A percentile compares a stretch with the other conserved stretches of the same genome.
phyloP scores from a whole-genome alignment of 345 rosid genomes.

The Dipteronia sinensis region DNA sequence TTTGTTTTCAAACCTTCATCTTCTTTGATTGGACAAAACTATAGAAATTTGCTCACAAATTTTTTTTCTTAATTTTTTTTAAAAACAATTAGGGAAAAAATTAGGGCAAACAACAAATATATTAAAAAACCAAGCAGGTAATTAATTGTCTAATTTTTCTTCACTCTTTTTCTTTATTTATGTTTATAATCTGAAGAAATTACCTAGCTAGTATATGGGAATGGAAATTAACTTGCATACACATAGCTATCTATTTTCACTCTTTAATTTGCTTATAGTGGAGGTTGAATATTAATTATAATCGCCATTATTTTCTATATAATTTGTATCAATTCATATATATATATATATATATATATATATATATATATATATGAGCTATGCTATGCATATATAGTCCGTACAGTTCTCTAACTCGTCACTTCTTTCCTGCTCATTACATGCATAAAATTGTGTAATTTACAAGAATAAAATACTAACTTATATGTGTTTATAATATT shows the following conservation, averaged over 20 bases:
- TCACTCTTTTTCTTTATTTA: no score
- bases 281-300: no score
- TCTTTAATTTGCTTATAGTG: no score
- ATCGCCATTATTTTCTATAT: no score
- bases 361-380: no score
- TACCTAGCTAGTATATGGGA: no score
- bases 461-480: neutral
- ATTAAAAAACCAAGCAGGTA: no score
- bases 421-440: neutral
- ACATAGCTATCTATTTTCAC: neutral
- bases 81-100: no score
- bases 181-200: no score
- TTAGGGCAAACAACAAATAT: no score
- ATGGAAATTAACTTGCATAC: neutral
- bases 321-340: neutral
- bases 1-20: neutral
- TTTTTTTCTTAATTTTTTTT: neutral
- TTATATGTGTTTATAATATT: neutral
- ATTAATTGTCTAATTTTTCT: no score
- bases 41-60: neutral
- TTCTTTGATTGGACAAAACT: neutral
- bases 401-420: neutral
- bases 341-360: no score
- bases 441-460: neutral
- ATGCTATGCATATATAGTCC: neutral